These are phyloP conservation scores for Cordyceps tenuipes DNA, from an alignment of 2,329 filamentous ascomycete species.

Conservation along the genomic window DNA sequence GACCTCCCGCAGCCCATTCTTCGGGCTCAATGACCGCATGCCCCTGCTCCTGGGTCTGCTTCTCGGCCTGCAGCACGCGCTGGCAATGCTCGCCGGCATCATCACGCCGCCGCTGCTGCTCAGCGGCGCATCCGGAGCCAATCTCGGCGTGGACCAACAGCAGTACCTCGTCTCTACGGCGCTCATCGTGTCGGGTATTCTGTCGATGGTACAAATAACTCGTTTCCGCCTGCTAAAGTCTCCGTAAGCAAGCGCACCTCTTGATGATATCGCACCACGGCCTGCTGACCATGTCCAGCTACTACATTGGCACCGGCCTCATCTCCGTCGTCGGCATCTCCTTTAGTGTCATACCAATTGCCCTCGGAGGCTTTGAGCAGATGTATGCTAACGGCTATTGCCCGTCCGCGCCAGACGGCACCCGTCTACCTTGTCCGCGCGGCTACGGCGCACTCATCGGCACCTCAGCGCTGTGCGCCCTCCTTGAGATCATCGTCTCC, in stretches of 20 bases:
- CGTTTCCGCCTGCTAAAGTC: constrained; percentile 65
- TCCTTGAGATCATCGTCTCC: constrained; percentile 65
- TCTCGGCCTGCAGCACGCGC: constrained; percentile 61
- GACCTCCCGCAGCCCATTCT: constrained; percentile 58
- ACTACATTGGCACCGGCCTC: constrained; percentile 70
- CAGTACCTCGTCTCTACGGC: constrained; percentile 75
- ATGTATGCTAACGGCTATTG: constrained; percentile 72
- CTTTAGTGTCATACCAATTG: constrained; percentile 68
- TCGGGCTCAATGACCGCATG: constrained; percentile 66
- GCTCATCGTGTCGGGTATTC: constrained; percentile 68
- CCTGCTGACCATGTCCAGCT: constrained; percentile 35
- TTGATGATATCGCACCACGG: background rate
- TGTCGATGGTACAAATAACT: constrained; percentile 70
- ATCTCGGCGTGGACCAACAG: constrained; percentile 50
- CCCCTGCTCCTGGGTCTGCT: constrained; percentile 58
- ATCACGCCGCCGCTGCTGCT: constrained; percentile 75
- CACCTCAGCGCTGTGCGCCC: constrained; percentile 55
- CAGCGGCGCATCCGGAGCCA: constrained; percentile 50
- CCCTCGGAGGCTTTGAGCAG: constrained; percentile 61
- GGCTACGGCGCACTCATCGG: constrained; percentile 68
- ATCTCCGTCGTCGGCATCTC: constrained; percentile 74
- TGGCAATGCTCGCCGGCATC: constrained; percentile 68
- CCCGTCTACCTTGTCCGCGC: constrained; percentile 62
- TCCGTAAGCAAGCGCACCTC: constrained; percentile 28
- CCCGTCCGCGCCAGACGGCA: constrained; percentile 50